These are phyloP conservation scores for Auriculariales sp. DNA, from an alignment of 768 basidiomycete species.

Conservation along the genomic window DNA sequence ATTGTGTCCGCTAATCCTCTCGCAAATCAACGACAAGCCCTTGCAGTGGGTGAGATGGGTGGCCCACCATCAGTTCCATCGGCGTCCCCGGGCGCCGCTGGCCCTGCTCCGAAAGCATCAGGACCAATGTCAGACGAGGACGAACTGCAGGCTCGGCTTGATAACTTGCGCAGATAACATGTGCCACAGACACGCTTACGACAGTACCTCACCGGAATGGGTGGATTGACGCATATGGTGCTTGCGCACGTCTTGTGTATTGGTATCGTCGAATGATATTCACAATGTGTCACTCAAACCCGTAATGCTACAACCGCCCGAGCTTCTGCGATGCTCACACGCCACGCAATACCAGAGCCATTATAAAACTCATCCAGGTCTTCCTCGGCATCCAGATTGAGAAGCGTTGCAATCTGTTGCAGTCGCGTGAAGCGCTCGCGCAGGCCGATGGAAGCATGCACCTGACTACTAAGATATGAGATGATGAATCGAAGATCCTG, in stretches of 20 bases:
- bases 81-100: slow-evolving; percentile 7
- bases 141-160: slow-evolving; percentile 83
- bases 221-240: too few species aligned
- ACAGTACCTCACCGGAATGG: too few species aligned
- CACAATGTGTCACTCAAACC: slow-evolving; percentile 9
- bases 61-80: slow-evolving; percentile 19
- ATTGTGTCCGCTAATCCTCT: slow-evolving; percentile 50
- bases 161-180: slow-evolving; percentile 51
- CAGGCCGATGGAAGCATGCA: slow-evolving; percentile 57
- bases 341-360: slow-evolving; percentile 84
- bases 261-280: too few species aligned
- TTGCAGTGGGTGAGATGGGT: slow-evolving; percentile 67
- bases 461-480: slow-evolving; percentile 75
- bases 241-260: too few species aligned
- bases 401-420: slow-evolving; percentile 82
- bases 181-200: too few species aligned
- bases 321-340: slow-evolving; percentile 63
- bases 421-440: slow-evolving; percentile 84
- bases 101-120: slow-evolving; percentile 1
- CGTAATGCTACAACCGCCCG: slow-evolving; percentile 51
- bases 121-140: slow-evolving; percentile 61
- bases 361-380: slow-evolving; percentile 92
- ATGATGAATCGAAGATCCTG: slow-evolving; percentile 77
- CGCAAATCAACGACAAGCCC: slow-evolving; percentile 53
- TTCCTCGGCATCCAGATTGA: slow-evolving; percentile 88